phyloP scores from a whole-genome alignment of 768 basidiomycete genomes.

The Amylocystis lapponica region DNA sequence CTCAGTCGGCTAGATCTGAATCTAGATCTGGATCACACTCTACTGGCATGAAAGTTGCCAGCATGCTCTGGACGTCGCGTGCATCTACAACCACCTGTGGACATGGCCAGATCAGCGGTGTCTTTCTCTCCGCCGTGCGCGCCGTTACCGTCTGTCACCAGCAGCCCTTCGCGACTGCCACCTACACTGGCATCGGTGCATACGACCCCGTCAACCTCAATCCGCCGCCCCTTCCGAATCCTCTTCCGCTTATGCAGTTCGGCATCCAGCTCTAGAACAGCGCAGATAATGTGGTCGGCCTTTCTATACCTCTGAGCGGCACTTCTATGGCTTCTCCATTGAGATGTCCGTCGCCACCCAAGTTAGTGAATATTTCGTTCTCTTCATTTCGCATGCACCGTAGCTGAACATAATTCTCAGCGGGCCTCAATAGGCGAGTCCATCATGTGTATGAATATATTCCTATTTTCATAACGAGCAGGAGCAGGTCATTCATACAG shows the following conservation, averaged over 20 bases:
- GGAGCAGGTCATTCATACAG: slow-evolving; percentile 42
- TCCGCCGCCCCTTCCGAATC: slow-evolving; percentile 45
- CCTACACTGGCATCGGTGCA: slow-evolving; percentile 42
- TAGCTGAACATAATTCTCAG: slow-evolving; percentile 22
- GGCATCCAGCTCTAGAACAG: slow-evolving; percentile 31
- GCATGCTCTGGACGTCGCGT: too few species aligned
- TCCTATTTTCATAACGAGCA: neutral
- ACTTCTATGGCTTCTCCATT: slow-evolving; percentile 72
- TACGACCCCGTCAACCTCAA: slow-evolving; percentile 47
- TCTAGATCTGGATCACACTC: too few species aligned
- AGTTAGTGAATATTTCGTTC: slow-evolving; percentile 42
- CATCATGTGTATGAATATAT: neutral
- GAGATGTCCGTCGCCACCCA: slow-evolving; percentile 70
- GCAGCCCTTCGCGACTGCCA: too few species aligned
- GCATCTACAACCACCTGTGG: too few species aligned
- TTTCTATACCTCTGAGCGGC: slow-evolving; percentile 42
- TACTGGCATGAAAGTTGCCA: too few species aligned
- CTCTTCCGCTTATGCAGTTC: slow-evolving; percentile 38
- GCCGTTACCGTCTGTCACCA: too few species aligned
- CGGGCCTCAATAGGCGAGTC: slow-evolving; percentile 47
- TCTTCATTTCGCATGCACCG: neutral
- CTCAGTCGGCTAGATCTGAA: too few species aligned
- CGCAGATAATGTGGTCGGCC: slow-evolving; percentile 16
- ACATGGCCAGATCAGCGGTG: too few species aligned
- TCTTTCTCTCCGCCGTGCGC: too few species aligned